phyloP scores from a whole-genome alignment of 2,329 filamentous ascomycete genomes.

The Trichoderma guizhouense region DNA sequence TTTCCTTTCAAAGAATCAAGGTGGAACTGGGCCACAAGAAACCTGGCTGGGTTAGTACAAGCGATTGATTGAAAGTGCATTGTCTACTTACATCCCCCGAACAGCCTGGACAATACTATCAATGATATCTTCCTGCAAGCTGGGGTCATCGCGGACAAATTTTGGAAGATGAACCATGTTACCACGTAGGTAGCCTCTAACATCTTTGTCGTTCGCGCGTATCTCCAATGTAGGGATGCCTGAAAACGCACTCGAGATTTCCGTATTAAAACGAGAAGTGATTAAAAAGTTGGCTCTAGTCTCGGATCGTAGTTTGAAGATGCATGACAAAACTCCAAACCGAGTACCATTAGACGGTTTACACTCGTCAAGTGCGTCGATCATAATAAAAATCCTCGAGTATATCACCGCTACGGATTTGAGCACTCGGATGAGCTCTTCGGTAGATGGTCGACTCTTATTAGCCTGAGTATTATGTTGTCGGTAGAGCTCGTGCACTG shows the following conservation, averaged over 20 bases:
- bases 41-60: not conserved
- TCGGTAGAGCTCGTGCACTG: not conserved
- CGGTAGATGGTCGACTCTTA: not conserved
- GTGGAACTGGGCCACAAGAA: not conserved
- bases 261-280: not conserved
- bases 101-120: not conserved
- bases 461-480: rapidly evolving
- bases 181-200: too few species aligned
- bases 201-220: not conserved
- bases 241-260: not conserved
- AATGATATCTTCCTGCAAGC: not conserved
- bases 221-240: not conserved
- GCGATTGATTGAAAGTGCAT: not conserved
- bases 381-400: not conserved
- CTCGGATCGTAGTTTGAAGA: not conserved
- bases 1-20: not conserved
- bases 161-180: too few species aligned
- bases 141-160: not conserved
- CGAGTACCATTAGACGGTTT: rapidly evolving
- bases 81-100: not conserved
- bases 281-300: not conserved
- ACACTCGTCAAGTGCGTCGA: not conserved
- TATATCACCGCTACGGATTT: not conserved
- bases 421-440: not conserved
- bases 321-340: not conserved